Conservation (phyloP, 768 basidiomycete genomes). For the Lactifluus pinguis region DNA sequence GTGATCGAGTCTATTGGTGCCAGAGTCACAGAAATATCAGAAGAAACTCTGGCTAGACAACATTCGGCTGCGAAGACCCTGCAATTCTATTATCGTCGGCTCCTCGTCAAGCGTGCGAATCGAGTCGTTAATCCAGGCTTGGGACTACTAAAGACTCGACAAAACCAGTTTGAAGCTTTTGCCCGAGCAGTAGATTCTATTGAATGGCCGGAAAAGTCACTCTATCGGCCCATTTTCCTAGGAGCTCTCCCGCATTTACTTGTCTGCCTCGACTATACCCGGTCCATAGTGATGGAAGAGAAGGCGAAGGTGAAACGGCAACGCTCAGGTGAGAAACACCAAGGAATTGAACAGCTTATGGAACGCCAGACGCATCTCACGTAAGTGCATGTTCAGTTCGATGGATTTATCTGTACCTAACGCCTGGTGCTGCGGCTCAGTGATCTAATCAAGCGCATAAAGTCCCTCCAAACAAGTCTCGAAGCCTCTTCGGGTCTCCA, state of each 20-base stretch:
- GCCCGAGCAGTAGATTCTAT: background rate
- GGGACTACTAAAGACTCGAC: conserved; percentile 6
- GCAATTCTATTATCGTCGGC: conserved; percentile 4
- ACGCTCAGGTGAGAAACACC: background rate
- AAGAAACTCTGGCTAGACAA: background rate
- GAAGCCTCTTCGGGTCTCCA: background rate
- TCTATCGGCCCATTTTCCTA: conserved; percentile 15
- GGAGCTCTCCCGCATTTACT: conserved; percentile 18
- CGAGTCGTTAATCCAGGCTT: conserved; percentile 4
- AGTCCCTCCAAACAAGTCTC: background rate
- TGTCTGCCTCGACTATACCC: conserved; percentile 5
- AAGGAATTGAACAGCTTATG: conserved; percentile 14
- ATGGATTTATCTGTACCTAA: background rate
- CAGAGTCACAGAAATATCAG: background rate
- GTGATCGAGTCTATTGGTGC: conserved; percentile 11
- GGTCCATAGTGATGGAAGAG: background rate
- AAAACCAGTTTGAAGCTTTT: conserved; percentile 5
- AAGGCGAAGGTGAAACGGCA: conserved; percentile 10
- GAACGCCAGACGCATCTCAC: conserved; percentile 2
- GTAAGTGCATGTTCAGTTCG: background rate
- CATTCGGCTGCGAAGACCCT: conserved; percentile 2
- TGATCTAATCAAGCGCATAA: background rate
- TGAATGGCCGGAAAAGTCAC: conserved; percentile 7
- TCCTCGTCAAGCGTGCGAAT: background rate
- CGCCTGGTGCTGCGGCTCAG: background rate